phyloP scores from a whole-genome alignment of 2,329 filamentous ascomycete species.

The Cyphellophora europaea region DNA sequence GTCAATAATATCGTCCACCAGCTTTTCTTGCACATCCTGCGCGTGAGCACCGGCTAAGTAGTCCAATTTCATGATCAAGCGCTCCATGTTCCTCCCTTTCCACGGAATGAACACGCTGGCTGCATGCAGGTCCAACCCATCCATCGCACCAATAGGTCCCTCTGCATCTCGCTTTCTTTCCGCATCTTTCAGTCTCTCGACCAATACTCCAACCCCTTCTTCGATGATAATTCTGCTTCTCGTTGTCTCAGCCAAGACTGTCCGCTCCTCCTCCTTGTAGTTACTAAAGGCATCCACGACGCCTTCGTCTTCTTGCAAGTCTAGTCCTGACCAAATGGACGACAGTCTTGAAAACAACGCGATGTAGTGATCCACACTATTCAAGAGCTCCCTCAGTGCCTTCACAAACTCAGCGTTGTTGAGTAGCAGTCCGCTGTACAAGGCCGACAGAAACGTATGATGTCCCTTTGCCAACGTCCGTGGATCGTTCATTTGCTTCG shows the following conservation, averaged over 20 bases:
- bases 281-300: conserved; percentile 68
- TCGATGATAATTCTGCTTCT: conserved; percentile 58
- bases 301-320: conserved; percentile 73
- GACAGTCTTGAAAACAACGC: conserved; percentile 69
- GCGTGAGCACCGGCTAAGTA: conserved; percentile 25
- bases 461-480: conserved; percentile 77
- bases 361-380: conserved; percentile 67
- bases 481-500: conserved; percentile 56
- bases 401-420: conserved; percentile 31
- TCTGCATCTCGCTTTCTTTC: conserved; percentile 21
- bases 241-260: conserved; percentile 56
- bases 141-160: conserved; percentile 19
- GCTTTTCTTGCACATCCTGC: conserved; percentile 6
- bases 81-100: conserved; percentile 70
- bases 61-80: conserved; percentile 85
- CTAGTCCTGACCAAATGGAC: conserved; percentile 64
- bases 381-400: conserved; percentile 28
- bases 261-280: conserved; percentile 61
- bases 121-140: conserved; percentile 34
- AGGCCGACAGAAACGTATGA: conserved; percentile 60
- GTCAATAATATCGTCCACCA: neutral
- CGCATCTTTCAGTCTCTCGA: conserved; percentile 10
- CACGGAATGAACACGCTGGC: conserved; percentile 51
- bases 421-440: conserved; percentile 41
- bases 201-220: conserved; percentile 42